Evolutionary conservation across 164 flowering plant species (phyloP).

Genomic region (Liriodendron chinense): DNA sequence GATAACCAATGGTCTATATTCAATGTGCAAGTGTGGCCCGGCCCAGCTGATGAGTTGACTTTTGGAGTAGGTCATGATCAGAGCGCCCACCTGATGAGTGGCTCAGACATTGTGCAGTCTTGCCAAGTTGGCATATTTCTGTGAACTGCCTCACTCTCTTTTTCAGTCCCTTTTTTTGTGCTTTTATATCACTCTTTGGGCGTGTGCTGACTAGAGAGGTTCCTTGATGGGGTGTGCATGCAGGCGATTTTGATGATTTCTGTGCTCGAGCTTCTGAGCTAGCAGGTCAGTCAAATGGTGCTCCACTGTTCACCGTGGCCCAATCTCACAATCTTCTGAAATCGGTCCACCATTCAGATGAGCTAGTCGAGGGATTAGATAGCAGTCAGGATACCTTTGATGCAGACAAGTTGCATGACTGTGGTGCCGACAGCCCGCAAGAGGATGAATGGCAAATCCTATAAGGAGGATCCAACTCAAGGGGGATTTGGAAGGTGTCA

Average conservation of each 20-base stretch:
- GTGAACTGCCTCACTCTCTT: no score
- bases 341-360: constrained; percentile 23
- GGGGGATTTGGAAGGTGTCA: no score
- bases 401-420: constrained; percentile 20
- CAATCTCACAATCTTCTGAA: constrained; percentile 29
- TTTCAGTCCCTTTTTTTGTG: no score
- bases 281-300: constrained; percentile 72
- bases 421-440: constrained; percentile 23
- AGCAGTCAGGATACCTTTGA: constrained; percentile 23
- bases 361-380: constrained; percentile 1
- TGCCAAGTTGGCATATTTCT: neutral
- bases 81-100: no score
- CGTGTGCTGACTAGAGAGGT: no score
- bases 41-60: no score
- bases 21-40: no score
- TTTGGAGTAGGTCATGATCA: no score
- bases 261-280: constrained; percentile 71
- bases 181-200: neutral
- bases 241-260: constrained; percentile 91
- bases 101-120: neutral
- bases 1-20: no score
- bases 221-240: neutral
- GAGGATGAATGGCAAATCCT: constrained; percentile 95
- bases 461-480: constrained; percentile 20
- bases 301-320: constrained; percentile 76